Evolutionary conservation across 257 asterid species (phyloP).

Genomic region (Solanum peruvianum): DNA sequence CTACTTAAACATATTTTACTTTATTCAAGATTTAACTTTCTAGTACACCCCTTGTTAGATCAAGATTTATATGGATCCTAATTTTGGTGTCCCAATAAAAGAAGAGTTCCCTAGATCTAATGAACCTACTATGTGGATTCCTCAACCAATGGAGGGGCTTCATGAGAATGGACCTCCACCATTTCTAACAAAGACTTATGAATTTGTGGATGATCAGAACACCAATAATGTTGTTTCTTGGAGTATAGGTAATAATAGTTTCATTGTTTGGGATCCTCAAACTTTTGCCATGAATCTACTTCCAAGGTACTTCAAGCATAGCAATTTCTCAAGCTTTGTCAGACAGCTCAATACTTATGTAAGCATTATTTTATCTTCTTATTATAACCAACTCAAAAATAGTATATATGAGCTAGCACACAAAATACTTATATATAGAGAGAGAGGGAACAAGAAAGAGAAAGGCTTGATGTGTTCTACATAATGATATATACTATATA

Average conservation of each 20-base stretch:
- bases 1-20: neutral
- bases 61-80: slow-evolving; percentile 15
- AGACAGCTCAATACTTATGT: slow-evolving; percentile 78
- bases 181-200: slow-evolving; percentile 65
- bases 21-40: neutral
- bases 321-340: slow-evolving; percentile 72
- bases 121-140: slow-evolving; percentile 1
- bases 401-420: neutral
- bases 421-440: neutral
- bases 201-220: slow-evolving; percentile 55
- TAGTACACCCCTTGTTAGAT: neutral
- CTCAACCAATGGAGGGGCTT: slow-evolving; percentile 53
- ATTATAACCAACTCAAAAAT: neutral
- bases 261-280: slow-evolving; percentile 75
- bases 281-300: slow-evolving; percentile 46
- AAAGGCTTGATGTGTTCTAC: neutral
- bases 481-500: neutral
- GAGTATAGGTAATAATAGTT: slow-evolving; percentile 69
- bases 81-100: slow-evolving; percentile 6
- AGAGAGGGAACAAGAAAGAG: neutral
- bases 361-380: slow-evolving; percentile 8
- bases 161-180: slow-evolving; percentile 51
- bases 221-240: slow-evolving; percentile 49
- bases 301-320: slow-evolving; percentile 77
- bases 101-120: slow-evolving; percentile 15